A percentile compares a stretch with the other conserved stretches of the same genome.
Conservation (phyloP, 805 yeast genomes). For the Clavispora phyllophila region DNA sequence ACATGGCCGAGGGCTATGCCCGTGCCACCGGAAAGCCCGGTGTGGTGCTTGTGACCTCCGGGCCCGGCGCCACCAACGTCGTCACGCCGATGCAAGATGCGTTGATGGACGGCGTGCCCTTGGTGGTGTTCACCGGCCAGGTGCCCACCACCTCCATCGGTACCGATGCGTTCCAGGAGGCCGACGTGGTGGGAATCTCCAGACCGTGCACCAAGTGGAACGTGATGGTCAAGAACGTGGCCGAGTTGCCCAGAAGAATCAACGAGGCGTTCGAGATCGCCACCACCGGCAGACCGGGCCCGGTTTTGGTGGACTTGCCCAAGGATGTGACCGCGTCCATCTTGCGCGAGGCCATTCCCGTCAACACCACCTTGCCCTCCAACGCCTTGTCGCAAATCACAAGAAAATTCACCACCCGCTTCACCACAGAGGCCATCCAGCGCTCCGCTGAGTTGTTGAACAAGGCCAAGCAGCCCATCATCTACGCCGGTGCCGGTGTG, state of each 20-base stretch:
- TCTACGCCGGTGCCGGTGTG: slow-evolving; percentile 91
- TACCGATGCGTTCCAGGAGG: slow-evolving; percentile 99
- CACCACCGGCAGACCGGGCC: slow-evolving; percentile 94
- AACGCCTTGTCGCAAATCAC: slow-evolving; percentile 67
- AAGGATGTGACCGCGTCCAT: slow-evolving; percentile 96
- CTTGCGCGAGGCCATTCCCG: slow-evolving; percentile 80
- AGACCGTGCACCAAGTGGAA: slow-evolving; percentile 99
- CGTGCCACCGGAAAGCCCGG: slow-evolving; percentile 95
- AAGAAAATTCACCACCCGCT: slow-evolving; percentile 62
- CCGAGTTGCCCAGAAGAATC: slow-evolving; percentile 90
- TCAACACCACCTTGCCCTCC: slow-evolving; percentile 70
- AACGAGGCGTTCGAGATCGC: slow-evolving; percentile 99
- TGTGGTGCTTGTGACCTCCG: slow-evolving; percentile 96
- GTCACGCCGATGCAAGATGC: slow-evolving; percentile 99
- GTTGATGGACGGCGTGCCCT: slow-evolving; percentile 92
- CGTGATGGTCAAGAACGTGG: slow-evolving; percentile 93
- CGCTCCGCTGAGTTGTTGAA: slow-evolving; percentile 77
- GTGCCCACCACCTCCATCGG: slow-evolving; percentile 95
- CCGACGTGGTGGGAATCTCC: slow-evolving; percentile 95
- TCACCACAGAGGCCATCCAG: slow-evolving; percentile 66
- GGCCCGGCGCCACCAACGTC: slow-evolving; percentile 98
- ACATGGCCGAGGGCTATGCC: slow-evolving; percentile 99
- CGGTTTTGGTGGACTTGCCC: slow-evolving; percentile 95
- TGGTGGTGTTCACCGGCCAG: slow-evolving; percentile 96
- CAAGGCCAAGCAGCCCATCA: slow-evolving; percentile 78